These are phyloP conservation scores for Cordyceps pruinosa DNA, from an alignment of 2,329 filamentous ascomycete genomes.

Conservation along the genomic window DNA sequence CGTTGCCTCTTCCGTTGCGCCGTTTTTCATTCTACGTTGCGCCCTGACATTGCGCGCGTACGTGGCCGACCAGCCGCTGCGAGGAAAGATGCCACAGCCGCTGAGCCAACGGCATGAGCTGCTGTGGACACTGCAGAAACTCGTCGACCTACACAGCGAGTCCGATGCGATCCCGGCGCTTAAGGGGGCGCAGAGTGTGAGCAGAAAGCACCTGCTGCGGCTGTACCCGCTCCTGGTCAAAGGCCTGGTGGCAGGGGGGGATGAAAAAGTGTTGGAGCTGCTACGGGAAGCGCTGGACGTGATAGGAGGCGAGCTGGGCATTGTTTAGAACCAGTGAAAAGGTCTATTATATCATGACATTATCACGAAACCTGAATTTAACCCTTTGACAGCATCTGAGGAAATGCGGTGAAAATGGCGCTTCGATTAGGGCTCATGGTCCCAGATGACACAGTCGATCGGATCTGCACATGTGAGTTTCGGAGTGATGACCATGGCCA, in stretches of 20 bases:
- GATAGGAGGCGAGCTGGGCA: slow-evolving; percentile 52
- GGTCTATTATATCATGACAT: background rate
- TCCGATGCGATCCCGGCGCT: slow-evolving; percentile 58
- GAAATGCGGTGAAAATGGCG: too few species aligned
- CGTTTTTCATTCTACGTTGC: slow-evolving; percentile 74
- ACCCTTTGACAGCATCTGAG: background rate
- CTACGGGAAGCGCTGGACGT: slow-evolving; percentile 55
- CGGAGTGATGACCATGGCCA: too few species aligned
- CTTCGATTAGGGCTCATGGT: too few species aligned
- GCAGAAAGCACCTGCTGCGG: slow-evolving; percentile 68
- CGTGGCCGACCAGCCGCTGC: slow-evolving; percentile 82
- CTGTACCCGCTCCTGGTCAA: slow-evolving; percentile 72
- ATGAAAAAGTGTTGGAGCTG: slow-evolving; percentile 52
- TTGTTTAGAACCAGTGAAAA: slow-evolving; percentile 12
- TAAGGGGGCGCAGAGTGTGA: slow-evolving; percentile 44
- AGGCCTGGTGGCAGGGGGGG: slow-evolving; percentile 51
- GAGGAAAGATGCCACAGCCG: slow-evolving; percentile 84
- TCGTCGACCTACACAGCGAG: slow-evolving; percentile 64
- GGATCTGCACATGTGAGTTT: too few species aligned
- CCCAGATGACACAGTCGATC: too few species aligned
- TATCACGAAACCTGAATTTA: slow-evolving; percentile 14
- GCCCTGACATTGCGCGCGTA: slow-evolving; percentile 78
- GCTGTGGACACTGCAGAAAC: slow-evolving; percentile 58
- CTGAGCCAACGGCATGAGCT: slow-evolving; percentile 74
- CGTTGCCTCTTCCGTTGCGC: slow-evolving; percentile 69